These are phyloP conservation scores for Botrytis sinoallii DNA, from an alignment of 2,329 filamentous ascomycete genomes.

Conservation along the genomic window DNA sequence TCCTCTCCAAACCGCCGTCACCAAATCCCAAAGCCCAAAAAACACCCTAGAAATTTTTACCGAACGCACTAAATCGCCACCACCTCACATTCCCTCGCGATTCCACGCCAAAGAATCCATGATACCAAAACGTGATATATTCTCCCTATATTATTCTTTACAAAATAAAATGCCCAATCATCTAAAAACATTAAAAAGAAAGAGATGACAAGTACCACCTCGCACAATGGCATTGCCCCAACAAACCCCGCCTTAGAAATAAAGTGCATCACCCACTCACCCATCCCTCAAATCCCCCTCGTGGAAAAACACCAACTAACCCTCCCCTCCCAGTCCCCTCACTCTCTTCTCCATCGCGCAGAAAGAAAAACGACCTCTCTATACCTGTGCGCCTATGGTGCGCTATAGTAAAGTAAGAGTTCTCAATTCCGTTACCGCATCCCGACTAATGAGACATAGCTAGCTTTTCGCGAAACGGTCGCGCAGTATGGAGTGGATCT, in stretches of 20 bases:
- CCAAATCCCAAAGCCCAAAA: conserved; percentile 7
- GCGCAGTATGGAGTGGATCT: conserved; percentile 63
- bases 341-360: conserved; percentile 57
- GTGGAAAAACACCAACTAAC: background rate
- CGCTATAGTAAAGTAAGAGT: conserved; percentile 53
- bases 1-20: background rate
- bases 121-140: background rate
- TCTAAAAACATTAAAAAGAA: background rate
- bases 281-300: background rate
- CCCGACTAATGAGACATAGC: conserved; percentile 39
- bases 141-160: background rate
- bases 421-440: background rate
- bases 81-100: background rate
- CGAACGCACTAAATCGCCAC: conserved; percentile 11
- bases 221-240: background rate
- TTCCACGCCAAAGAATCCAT: background rate
- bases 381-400: conserved; percentile 66
- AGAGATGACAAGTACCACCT: background rate
- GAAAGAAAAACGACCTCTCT: conserved; percentile 51
- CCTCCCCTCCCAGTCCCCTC: conserved; percentile 46
- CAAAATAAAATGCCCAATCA: background rate
- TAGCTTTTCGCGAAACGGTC: conserved; percentile 67
- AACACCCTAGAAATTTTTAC: conserved; percentile 12
- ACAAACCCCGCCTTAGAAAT: conserved; percentile 14
- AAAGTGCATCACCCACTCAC: background rate